These are phyloP conservation scores for Fragosphaeria purpurea DNA, from an alignment of 2,329 filamentous ascomycete genomes.

Conservation along the genomic window DNA sequence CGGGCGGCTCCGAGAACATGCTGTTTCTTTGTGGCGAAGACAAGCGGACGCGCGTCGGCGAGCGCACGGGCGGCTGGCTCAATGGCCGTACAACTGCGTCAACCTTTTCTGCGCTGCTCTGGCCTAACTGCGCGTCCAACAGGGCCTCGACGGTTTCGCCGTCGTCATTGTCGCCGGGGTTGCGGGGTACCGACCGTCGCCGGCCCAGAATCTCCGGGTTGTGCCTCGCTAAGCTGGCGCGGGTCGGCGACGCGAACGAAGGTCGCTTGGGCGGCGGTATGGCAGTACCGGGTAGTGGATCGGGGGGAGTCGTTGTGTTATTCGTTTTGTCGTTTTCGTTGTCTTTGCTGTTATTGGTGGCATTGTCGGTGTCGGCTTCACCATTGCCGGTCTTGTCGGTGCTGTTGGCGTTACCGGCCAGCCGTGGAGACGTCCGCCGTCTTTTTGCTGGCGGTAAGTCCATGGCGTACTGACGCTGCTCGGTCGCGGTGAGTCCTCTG, in stretches of 20 bases:
- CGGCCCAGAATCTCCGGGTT: constrained; percentile 47
- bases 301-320: constrained; percentile 28
- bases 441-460: constrained; percentile 53
- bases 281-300: constrained; percentile 8
- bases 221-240: constrained; percentile 50
- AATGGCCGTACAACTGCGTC: background rate
- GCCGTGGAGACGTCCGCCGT: constrained; percentile 50
- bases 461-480: constrained; percentile 23
- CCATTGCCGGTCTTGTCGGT: constrained; percentile 10
- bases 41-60: constrained; percentile 13
- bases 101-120: constrained; percentile 15
- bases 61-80: constrained; percentile 3
- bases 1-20: background rate
- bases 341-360: constrained; percentile 14
- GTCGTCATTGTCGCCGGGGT: background rate
- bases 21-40: constrained; percentile 17
- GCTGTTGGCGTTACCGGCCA: constrained; percentile 27
- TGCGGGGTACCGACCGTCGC: constrained; percentile 22
- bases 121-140: constrained; percentile 21
- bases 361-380: background rate
- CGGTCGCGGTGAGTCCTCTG: background rate
- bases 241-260: constrained; percentile 59
- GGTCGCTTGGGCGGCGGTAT: constrained; percentile 26
- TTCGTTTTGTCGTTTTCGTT: constrained; percentile 10
- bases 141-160: constrained; percentile 9